Percentiles rank a stretch among this genome's conserved stretches.
Evolutionary conservation across 805 yeast genomes (phyloP).

Genomic region (Ogataea henricii): DNA sequence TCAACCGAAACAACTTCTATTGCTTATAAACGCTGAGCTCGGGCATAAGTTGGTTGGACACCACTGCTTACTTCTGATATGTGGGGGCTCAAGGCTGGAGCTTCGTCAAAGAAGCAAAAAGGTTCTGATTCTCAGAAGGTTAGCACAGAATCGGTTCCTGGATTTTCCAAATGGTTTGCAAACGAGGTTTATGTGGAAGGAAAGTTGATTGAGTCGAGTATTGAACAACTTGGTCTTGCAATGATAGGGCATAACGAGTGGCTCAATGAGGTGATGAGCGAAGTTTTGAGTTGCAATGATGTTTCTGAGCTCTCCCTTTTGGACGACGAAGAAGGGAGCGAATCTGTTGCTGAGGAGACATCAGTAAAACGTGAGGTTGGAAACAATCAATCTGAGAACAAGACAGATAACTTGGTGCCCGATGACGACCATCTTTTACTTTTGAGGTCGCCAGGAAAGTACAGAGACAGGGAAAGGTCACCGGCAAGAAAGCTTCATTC

Average conservation of each 20-base stretch:
- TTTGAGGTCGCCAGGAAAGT: constrained; percentile 29
- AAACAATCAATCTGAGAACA: neutral
- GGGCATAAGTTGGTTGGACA: neutral
- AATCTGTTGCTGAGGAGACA: neutral
- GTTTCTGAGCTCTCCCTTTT: constrained; percentile 15
- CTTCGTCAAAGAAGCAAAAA: constrained; percentile 17
- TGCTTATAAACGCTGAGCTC: neutral
- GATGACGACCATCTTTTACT: constrained; percentile 18
- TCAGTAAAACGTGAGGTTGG: neutral
- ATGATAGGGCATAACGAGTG: constrained; percentile 32
- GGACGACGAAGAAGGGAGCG: constrained; percentile 5
- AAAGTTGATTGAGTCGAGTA: constrained; percentile 26
- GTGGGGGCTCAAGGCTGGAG: constrained; percentile 35
- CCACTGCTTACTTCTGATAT: constrained; percentile 12
- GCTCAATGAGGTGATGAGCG: constrained; percentile 33
- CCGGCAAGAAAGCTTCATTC: constrained; percentile 21
- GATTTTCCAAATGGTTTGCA: constrained; percentile 38
- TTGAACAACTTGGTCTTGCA: constrained; percentile 27
- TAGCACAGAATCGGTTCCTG: constrained; percentile 27
- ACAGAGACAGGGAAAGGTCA: constrained; percentile 19
- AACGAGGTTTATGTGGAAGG: constrained; percentile 31
- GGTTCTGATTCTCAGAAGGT: constrained; percentile 10
- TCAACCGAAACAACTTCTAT: neutral
- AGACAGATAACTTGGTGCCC: neutral
- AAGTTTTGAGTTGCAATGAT: constrained; percentile 19